Base-by-base conservation (phyloP, 176 grass and related monocot species). In the Eleusine coracana region DNA sequence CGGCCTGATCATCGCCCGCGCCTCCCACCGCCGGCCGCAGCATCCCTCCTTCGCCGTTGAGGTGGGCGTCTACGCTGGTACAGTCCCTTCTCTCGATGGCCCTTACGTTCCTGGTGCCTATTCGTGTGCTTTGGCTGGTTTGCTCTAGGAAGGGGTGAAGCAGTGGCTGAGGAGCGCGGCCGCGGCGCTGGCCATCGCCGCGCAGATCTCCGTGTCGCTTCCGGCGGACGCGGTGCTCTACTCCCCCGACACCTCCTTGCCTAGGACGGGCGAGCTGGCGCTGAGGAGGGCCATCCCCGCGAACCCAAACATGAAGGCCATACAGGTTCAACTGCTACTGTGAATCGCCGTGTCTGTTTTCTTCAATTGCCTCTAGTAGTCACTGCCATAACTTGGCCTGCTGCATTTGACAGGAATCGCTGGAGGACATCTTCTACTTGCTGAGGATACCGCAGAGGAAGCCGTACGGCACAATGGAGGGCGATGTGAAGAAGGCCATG, bases 371-470 rank as follows among this genome's bases (percentile, higher is more conserved):
- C 17, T 61, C 12, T 80, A 44, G 49, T 80, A 44, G 49, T 23
- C 68, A 6, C 48, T 49, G 66, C 25, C 49, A 68, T 65, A 85
- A 63, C 10, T 29, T 63, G 75, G n/a, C 58, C 4, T 78, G 70
- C 46, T 82, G 36, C 75, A 61, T 87, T 67, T 86, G 12, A 40
- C 54, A 98, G 96, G 90, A 93, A 55, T 95, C 92, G 56, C 73
- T 98, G 76, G 96, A 98, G 85, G 92, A 98, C 71, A 98, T 98
- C 48, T 98, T 90, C 0, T 98, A 98, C 59, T 80, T 95, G 69
- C 76, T 95, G 71, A 91, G 96, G 88, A 98, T 98, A 88, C 96
- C 96, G 2, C 92, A 98, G 87, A 90, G 96, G 79, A 98, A 98
- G 79, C 96, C 92, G 31, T 98, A 93, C 69, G 84, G 86, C 66